Conservation (phyloP, 345 rosid species). For the Eucalyptus rudis region DNA sequence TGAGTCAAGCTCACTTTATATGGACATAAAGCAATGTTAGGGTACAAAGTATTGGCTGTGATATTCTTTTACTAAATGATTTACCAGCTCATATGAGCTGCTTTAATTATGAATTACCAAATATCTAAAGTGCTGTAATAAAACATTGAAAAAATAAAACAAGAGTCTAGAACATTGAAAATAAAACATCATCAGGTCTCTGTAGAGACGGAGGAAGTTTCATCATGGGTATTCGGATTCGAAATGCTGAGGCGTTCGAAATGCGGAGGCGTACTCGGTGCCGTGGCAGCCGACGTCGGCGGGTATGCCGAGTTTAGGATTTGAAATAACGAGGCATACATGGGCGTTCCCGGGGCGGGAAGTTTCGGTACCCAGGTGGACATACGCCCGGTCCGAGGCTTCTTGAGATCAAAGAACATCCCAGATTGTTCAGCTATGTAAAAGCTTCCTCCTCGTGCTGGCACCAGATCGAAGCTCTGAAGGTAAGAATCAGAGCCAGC, state of each 20-base stretch:
- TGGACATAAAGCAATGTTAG: no score
- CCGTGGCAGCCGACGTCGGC: no score
- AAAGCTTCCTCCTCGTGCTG: not conserved
- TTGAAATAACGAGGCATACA: accelerated
- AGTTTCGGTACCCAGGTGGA: accelerated
- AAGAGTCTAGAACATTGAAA: no score
- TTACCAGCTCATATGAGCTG: no score
- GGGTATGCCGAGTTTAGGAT: no score
- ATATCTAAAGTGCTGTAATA: accelerated
- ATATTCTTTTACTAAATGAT: not conserved
- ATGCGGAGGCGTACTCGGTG: no score
- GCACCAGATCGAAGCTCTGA: not conserved
- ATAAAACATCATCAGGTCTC: no score
- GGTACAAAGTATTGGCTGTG: no score
- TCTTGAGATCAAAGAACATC: not conserved
- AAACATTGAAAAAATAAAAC: no score
- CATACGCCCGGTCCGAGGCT: not conserved
- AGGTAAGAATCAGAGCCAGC: not conserved
- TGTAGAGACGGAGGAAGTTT: no score
- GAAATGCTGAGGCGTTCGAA: no score
- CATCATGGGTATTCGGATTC: no score
- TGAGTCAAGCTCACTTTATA: not conserved
- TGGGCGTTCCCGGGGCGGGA: accelerated
- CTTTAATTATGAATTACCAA: not conserved
- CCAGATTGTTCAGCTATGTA: not conserved